phyloP scores from a whole-genome alignment of 129 eudicot species.

The Kitagawia praeruptora region DNA sequence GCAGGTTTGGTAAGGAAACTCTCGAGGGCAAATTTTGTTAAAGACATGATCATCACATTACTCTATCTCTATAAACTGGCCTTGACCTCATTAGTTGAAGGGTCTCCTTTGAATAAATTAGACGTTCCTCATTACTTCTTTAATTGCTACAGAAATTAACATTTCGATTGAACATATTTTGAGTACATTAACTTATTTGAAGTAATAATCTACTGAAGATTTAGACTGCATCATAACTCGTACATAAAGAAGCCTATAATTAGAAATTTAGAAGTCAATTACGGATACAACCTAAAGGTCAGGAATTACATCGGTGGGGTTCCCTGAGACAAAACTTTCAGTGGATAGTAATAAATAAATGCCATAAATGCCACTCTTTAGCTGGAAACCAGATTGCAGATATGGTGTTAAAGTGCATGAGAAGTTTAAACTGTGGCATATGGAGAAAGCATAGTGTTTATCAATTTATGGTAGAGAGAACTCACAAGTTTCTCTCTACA shows the following conservation, averaged over 20 bases:
- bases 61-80: background rate
- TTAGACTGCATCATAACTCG: background rate
- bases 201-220: background rate
- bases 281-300: background rate
- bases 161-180: background rate
- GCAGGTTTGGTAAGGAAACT: background rate
- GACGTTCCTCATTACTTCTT: background rate
- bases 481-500: background rate
- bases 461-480: background rate
- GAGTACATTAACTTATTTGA: background rate
- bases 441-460: constrained; percentile 1
- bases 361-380: background rate
- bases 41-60: background rate
- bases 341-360: background rate
- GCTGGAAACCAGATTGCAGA: constrained; percentile 1
- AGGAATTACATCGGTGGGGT: background rate
- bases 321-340: background rate
- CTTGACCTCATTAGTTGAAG: background rate
- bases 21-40: background rate
- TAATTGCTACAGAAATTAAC: background rate
- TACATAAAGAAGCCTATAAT: background rate
- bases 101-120: background rate
- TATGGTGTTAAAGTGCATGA: background rate
- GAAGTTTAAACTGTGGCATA: background rate
- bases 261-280: background rate